These are phyloP conservation scores for Pilobolus umbonatus DNA, from an alignment of 192 early-diverging fungal genomes.

Conservation along the genomic window DNA sequence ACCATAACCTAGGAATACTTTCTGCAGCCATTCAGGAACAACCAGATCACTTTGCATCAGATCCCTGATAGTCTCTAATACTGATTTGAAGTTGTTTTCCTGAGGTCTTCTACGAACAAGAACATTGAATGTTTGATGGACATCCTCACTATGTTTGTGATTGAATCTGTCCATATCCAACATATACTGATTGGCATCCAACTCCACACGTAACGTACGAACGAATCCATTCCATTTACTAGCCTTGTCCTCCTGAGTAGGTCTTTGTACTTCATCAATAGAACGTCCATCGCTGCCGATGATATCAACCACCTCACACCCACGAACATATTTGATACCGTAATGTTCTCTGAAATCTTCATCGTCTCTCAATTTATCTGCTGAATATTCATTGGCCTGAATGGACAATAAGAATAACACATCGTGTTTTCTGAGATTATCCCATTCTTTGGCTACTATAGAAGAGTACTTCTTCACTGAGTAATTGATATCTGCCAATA, in stretches of 20 bases:
- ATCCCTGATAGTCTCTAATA: constrained; percentile 86
- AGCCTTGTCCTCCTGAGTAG: constrained; percentile 29
- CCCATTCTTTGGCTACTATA: constrained; percentile 84
- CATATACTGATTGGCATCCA: constrained; percentile 88
- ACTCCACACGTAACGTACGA: constrained; percentile 66
- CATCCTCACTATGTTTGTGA: constrained; percentile 50
- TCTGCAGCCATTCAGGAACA: constrained; percentile 88
- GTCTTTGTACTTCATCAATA: constrained; percentile 41
- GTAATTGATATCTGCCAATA: constrained; percentile 71
- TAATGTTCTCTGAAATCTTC: constrained; percentile 55
- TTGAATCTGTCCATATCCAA: constrained; percentile 49
- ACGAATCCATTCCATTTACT: constrained; percentile 34
- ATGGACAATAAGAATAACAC: constrained; percentile 84
- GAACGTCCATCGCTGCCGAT: constrained; percentile 69
- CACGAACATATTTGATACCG: constrained; percentile 79
- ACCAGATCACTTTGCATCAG: constrained; percentile 78
- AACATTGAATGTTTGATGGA: constrained; percentile 83
- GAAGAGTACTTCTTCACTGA: constrained; percentile 62
- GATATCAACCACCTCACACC: constrained; percentile 77
- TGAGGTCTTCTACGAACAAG: constrained; percentile 81
- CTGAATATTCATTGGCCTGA: constrained; percentile 45
- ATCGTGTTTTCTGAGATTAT: constrained; percentile 75
- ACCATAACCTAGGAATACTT: constrained; percentile 94
- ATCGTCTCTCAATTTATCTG: constrained; percentile 39
- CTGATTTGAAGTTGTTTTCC: constrained; percentile 93